A percentile compares a stretch with the other conserved stretches of the same genome.
Conservation (phyloP, 192 early-diverging fungal genomes). For the Coemansia sp. region DNA sequence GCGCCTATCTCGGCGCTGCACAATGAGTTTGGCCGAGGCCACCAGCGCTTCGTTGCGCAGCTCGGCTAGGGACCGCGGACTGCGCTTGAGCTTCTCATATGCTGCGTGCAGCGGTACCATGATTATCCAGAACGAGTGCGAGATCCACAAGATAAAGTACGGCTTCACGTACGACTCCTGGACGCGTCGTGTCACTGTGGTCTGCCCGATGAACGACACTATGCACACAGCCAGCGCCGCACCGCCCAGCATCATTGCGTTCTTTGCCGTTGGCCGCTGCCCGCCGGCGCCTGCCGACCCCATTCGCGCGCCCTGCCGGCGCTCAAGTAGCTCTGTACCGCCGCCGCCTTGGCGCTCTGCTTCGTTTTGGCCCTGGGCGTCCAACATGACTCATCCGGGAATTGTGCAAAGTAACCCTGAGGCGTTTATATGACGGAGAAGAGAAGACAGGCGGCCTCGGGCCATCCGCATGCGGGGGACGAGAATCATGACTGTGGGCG, state of each 20-base stretch:
- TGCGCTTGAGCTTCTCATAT: constrained; percentile 34
- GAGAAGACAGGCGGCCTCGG: too few relatives aligned
- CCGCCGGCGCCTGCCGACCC: neutral
- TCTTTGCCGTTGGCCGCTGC: constrained; percentile 23
- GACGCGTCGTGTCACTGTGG: constrained; percentile 36
- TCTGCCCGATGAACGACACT: constrained; percentile 34
- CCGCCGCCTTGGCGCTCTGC: too few relatives aligned
- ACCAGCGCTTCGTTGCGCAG: constrained; percentile 38
- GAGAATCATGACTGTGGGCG: too few relatives aligned
- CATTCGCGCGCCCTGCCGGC: neutral
- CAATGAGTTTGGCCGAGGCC: constrained; percentile 34
- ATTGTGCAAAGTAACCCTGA: too few relatives aligned
- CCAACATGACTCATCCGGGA: too few relatives aligned
- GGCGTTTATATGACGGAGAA: too few relatives aligned
- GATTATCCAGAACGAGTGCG: constrained; percentile 46
- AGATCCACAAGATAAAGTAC: constrained; percentile 51
- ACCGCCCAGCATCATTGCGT: constrained; percentile 36
- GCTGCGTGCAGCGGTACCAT: constrained; percentile 38
- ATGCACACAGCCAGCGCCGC: constrained; percentile 31
- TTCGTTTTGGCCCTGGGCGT: too few relatives aligned
- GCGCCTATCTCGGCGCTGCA: constrained; percentile 23
- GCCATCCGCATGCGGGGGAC: too few relatives aligned
- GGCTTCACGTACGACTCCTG: constrained; percentile 46
- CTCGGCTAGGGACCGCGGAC: constrained; percentile 15
- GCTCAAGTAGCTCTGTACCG: too few relatives aligned